phyloP scores from a whole-genome alignment of 257 asterid genomes.

The Leptodermis oblonga region DNA sequence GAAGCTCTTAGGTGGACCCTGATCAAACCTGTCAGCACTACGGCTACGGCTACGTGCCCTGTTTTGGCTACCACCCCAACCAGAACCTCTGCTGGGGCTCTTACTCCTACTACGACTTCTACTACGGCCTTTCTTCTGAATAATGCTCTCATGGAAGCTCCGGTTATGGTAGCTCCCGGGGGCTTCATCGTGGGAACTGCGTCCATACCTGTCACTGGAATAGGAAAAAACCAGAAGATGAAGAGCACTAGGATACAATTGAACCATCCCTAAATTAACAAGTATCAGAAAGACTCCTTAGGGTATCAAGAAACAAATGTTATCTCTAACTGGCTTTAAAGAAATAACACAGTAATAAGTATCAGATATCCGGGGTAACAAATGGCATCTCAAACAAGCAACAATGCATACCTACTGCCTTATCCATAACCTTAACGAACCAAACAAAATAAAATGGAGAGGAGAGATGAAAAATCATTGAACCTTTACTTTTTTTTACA shows the following conservation, averaged over 20 bases:
- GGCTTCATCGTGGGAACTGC: conserved; percentile 33
- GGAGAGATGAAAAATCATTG: background rate
- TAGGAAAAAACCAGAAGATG: conserved; percentile 1
- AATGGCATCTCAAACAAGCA: too few species aligned
- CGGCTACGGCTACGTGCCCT: conserved; percentile 47
- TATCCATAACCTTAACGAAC: background rate
- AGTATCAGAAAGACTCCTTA: background rate
- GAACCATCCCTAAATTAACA: background rate
- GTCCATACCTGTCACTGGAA: conserved; percentile 38
- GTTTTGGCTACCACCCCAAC: conserved; percentile 42
- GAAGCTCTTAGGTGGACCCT: conserved; percentile 38
- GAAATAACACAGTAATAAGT: too few species aligned
- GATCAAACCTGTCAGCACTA: conserved; percentile 52
- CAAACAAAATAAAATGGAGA: too few species aligned
- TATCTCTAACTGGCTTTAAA: background rate
- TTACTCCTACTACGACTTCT: conserved; percentile 46
- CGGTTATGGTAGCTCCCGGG: conserved; percentile 35
- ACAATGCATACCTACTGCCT: background rate
- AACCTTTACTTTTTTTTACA: background rate
- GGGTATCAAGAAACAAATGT: background rate
- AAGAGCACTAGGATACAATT: background rate
- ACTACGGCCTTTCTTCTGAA: conserved; percentile 34
- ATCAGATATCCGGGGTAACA: too few species aligned
- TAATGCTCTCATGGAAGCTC: conserved; percentile 47
- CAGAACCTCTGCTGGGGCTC: conserved; percentile 47